Evolutionary conservation across 1,139 yeast species (phyloP).

Genomic region (Pichia sp.): DNA sequence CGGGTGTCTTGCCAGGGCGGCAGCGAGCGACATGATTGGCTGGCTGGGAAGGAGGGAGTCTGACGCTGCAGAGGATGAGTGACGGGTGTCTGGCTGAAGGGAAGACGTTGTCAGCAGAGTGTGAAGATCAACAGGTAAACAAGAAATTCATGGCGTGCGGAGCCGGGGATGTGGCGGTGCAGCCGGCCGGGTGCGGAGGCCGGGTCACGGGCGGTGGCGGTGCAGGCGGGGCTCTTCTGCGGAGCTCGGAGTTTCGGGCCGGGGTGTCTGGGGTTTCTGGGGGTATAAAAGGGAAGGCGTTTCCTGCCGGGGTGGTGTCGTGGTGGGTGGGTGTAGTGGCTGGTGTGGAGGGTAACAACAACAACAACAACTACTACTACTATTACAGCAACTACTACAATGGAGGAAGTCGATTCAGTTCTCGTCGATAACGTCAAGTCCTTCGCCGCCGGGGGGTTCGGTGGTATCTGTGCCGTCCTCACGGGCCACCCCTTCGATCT

Average conservation of each 20-base stretch:
- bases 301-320: too few species aligned
- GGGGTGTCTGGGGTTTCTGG: not conserved
- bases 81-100: too few species aligned
- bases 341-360: too few species aligned
- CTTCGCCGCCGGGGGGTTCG: conserved; percentile 87
- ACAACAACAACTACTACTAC: not conserved
- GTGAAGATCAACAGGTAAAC: too few species aligned
- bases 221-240: conserved; percentile 5
- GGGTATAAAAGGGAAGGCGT: too few species aligned
- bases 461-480: conserved; percentile 80
- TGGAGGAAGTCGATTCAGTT: conserved; percentile 33
- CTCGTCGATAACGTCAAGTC: conserved; percentile 55
- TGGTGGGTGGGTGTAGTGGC: too few species aligned
- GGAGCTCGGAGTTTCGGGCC: conserved; percentile 6
- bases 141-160: too few species aligned
- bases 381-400: conserved; percentile 9
- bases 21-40: conserved; percentile 3
- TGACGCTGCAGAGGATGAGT: not conserved
- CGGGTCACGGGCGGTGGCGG: conserved; percentile 4
- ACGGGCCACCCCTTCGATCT: conserved; percentile 98
- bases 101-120: too few species aligned
- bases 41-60: too few species aligned
- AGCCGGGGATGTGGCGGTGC: too few species aligned
- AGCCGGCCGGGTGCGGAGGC: not conserved
- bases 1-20: not conserved